Conservation (phyloP, 1,284 basidiomycete genomes). For the Sanghuangporus baumii region DNA sequence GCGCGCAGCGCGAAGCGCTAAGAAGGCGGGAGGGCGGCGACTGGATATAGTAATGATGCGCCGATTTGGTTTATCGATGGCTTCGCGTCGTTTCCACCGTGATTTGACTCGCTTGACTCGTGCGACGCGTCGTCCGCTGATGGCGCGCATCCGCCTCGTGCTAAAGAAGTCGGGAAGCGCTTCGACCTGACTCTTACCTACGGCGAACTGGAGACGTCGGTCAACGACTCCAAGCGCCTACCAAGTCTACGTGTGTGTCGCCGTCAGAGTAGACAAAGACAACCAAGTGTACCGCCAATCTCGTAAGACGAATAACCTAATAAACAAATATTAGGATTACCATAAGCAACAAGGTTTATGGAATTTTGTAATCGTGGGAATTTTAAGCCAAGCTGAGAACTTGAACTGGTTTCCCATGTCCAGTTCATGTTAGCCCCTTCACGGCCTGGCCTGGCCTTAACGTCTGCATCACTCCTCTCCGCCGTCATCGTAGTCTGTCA, state of each 20-base stretch:
- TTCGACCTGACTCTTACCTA: neutral
- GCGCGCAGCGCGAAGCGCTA: neutral
- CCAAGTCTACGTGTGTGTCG: too few relatives aligned
- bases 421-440: neutral
- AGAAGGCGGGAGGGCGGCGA: neutral
- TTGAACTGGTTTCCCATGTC: neutral
- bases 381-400: neutral
- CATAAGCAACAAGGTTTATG: neutral
- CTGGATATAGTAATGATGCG: neutral
- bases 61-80: neutral
- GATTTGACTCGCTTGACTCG: neutral
- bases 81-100: neutral
- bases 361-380: constrained; percentile 4
- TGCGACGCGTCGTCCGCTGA: neutral
- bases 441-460: neutral
- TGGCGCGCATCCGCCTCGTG: neutral
- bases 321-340: neutral
- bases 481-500: neutral
- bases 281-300: neutral
- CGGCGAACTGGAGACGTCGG: too few relatives aligned
- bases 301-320: neutral
- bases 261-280: neutral
- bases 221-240: too few relatives aligned
- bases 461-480: neutral
- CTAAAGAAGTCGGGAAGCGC: neutral